Base-by-base conservation (phyloP, 2,329 filamentous ascomycete species). In the Fusarium metavorans region DNA sequence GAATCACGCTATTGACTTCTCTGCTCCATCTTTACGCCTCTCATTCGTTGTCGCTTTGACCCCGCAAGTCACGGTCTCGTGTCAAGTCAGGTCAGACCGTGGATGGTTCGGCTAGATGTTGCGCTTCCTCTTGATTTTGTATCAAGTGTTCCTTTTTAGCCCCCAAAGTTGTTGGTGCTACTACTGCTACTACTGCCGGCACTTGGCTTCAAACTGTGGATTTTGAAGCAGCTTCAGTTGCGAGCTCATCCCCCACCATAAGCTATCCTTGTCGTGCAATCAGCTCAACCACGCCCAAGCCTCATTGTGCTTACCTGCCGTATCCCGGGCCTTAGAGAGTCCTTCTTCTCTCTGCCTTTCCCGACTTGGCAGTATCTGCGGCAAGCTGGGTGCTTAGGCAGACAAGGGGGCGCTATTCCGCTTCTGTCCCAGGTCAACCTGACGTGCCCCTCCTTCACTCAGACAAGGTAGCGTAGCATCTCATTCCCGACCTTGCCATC, bases 381-480 rank as follows among this genome's bases (percentile, higher is more conserved):
- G 48, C 48, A 32, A 30, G 25, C 18, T 30, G 18, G 18, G 23
- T 52, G 48, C 48, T 54, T 54, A 54, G 48, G 48, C 48, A 32
- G 27, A 54, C 48, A 54, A 54, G 48, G 48, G 48, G 48, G 48
- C 48, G 48, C 48, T 54, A 54, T 54, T 32, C 48, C 48, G 48
- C 48, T 54, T 54, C 48, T 54, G 48, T 54, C 48, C 48, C 48
- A 54, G 48, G 48, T 54, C 48, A 54, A 54, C 48, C 48, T 54
- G 48, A 54, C 48, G 48, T 54, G 48, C 48, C 48, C 48, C 48
- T 54, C 48, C 48, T 32, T 52, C 48, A 52, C 48, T 52, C 25
- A 30, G 27, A 54, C 48, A 32, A 54, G 48, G 48, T 54, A 52
- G 23, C 25, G 45, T 50, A 52, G 48, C 48, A 54, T 54, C 41